A percentile compares a stretch with the other conserved stretches of the same genome.
phyloP scores from a whole-genome alignment of 2,329 filamentous ascomycete genomes.

The Fusarium sp. region DNA sequence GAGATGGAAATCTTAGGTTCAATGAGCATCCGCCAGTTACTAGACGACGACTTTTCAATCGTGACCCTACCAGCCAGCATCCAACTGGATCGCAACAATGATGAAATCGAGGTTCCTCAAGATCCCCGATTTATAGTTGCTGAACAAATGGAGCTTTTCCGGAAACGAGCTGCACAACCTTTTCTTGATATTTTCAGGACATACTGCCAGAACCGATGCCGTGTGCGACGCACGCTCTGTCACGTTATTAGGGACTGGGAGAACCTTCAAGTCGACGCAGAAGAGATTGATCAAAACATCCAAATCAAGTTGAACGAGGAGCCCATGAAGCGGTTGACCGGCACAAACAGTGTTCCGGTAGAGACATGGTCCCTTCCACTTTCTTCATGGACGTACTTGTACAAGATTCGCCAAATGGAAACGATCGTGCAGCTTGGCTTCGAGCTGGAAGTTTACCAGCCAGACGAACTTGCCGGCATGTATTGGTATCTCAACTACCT shows the following conservation, averaged over 20 bases:
- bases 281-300: slow-evolving; percentile 78
- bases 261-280: slow-evolving; percentile 81
- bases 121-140: slow-evolving; percentile 80
- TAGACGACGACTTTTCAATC: slow-evolving; percentile 84
- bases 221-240: slow-evolving; percentile 87
- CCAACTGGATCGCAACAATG: slow-evolving; percentile 78
- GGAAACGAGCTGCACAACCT: slow-evolving; percentile 70
- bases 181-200: slow-evolving; percentile 87
- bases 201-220: slow-evolving; percentile 89
- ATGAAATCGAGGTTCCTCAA: slow-evolving; percentile 77
- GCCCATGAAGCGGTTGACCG: slow-evolving; percentile 62
- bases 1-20: slow-evolving; percentile 75
- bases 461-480: slow-evolving; percentile 86
- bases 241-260: slow-evolving; percentile 89
- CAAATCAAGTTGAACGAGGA: slow-evolving; percentile 70
- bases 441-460: slow-evolving; percentile 89
- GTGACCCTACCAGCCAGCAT: slow-evolving; percentile 77
- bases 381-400: slow-evolving; percentile 88
- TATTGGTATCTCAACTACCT: slow-evolving; percentile 90
- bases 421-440: slow-evolving; percentile 92
- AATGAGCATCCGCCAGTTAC: slow-evolving; percentile 76
- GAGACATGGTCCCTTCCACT: slow-evolving; percentile 77
- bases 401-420: slow-evolving; percentile 90
- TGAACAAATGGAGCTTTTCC: slow-evolving; percentile 76
- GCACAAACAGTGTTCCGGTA: slow-evolving; percentile 51